phyloP scores from a whole-genome alignment of 352 stramenopile species.

The Globisporangium ultimum region DNA sequence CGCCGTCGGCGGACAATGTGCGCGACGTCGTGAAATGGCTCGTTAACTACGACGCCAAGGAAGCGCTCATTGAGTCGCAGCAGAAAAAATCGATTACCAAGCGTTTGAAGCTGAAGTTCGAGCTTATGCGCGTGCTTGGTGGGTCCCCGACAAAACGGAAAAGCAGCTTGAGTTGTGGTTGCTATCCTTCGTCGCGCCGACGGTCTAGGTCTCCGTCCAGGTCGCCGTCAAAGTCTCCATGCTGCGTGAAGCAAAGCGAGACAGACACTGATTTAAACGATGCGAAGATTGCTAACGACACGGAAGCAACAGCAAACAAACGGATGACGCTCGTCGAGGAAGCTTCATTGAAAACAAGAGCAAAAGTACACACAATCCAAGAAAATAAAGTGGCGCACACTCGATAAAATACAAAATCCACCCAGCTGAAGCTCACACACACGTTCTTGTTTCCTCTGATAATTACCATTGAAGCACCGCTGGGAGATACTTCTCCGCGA shows the following conservation, averaged over 20 bases:
- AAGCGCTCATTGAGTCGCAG: conserved; percentile 21
- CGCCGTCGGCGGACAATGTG: conserved; percentile 27
- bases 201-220: conserved; percentile 8
- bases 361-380: neutral
- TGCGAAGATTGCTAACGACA: too few relatives aligned
- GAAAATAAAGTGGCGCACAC: neutral
- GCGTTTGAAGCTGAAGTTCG: conserved; percentile 30
- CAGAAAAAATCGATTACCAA: conserved; percentile 16
- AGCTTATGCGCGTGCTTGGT: conserved; percentile 27
- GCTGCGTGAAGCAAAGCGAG: neutral
- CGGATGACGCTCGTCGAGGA: conserved; percentile 8
- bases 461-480: conserved; percentile 68
- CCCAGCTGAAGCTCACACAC: neutral
- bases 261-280: neutral
- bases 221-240: neutral
- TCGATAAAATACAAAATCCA: neutral
- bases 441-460: neutral
- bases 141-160: conserved; percentile 12
- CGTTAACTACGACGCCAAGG: conserved; percentile 36
- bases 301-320: neutral
- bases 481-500: conserved; percentile 75
- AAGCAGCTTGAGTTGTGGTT: neutral
- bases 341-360: neutral
- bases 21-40: conserved; percentile 40
- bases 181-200: neutral